phyloP scores from a whole-genome alignment of 1,284 basidiomycete species.

The Puccinia polysora region DNA sequence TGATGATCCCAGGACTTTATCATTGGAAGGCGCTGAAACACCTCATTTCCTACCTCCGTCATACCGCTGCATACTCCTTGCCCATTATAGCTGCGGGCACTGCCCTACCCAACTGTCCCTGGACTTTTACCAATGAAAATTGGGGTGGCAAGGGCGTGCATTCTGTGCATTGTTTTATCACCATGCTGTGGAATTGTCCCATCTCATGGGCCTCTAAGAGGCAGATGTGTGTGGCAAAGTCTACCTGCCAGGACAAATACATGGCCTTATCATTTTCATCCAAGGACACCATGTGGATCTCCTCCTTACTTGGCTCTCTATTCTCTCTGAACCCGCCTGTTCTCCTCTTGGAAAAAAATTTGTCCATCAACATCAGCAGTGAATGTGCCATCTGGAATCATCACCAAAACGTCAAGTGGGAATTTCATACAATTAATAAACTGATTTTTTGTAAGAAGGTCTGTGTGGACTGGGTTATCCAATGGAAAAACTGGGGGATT shows the following conservation, averaged over 20 bases:
- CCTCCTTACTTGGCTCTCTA: neutral
- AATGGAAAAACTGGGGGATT: neutral
- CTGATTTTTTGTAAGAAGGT: neutral
- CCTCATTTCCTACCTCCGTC: neutral
- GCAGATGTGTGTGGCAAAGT: slow-evolving; percentile 9
- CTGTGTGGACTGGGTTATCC: neutral
- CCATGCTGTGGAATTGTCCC: neutral
- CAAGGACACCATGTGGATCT: neutral
- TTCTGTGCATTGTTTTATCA: neutral
- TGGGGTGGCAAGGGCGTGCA: slow-evolving; percentile 1
- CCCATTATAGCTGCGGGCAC: neutral
- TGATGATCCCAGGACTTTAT: neutral
- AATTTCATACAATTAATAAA: slow-evolving; percentile 4
- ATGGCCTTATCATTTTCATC: slow-evolving; percentile 10
- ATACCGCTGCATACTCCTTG: neutral
- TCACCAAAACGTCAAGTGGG: neutral
- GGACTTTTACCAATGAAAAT: neutral
- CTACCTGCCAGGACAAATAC: slow-evolving; percentile 11
- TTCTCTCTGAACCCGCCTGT: neutral
- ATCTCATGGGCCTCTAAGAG: slow-evolving; percentile 11
- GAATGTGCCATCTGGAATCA: neutral
- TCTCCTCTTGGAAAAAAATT: neutral
- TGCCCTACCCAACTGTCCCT: neutral
- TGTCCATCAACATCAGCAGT: neutral
- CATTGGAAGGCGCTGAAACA: slow-evolving; percentile 13